Evolutionary conservation across 2,329 filamentous ascomycete species (phyloP), one percentile per base, ranked within the genome.

Genomic region (Calonectria pseudoreteaudii): DNA sequence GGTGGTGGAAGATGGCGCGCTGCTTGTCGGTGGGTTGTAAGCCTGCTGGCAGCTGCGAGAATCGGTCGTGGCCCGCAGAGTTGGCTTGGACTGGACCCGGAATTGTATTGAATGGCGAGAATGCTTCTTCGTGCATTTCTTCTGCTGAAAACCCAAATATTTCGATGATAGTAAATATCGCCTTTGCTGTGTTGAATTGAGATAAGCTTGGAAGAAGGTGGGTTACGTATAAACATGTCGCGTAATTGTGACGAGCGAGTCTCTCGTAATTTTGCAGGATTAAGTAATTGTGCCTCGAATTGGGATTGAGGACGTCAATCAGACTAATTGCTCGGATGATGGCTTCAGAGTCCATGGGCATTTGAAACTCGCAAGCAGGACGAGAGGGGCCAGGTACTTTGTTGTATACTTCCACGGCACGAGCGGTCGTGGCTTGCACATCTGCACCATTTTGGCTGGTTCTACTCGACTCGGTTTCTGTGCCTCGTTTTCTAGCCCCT

Each of bases 231-330:
- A 65, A 65, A 65, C 60, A 44, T 30, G 60, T 49, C 16, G 30
- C 13, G 60, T 65, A 49, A 30, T 30, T 41, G 23, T 65, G 60
- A 65, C 30, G 38, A 26, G 60, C 60, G 1, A 65, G 44, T n/a
- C 36, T 44, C 38, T 65, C 60, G 18, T 47, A 65, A 49, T n/a
- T 41, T 31, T 65, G 60, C 23, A 65, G 60, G 38, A 65, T 64
- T 18, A 44, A 30, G 34, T 28, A 26, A 30, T 44, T 44, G 41
- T 64, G 36, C 23, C 47, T 28, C n/a, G 58, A 44, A 41, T 28
- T 26, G 36, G 58, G 47, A 2, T 50, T 50, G 9, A 50, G 47
- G 47, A 50, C 23, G 20, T 44, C 36, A 47, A 44, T 26, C 2
- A 44, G 4, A n/a, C 28, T 30, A n/a, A 44, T 41, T 50, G 47